Percentiles rank a stretch among this genome's conserved stretches.
These are phyloP conservation scores for Symbiodinium natans DNA, from an alignment of 73 alveolate species.

Conservation along the genomic window DNA sequence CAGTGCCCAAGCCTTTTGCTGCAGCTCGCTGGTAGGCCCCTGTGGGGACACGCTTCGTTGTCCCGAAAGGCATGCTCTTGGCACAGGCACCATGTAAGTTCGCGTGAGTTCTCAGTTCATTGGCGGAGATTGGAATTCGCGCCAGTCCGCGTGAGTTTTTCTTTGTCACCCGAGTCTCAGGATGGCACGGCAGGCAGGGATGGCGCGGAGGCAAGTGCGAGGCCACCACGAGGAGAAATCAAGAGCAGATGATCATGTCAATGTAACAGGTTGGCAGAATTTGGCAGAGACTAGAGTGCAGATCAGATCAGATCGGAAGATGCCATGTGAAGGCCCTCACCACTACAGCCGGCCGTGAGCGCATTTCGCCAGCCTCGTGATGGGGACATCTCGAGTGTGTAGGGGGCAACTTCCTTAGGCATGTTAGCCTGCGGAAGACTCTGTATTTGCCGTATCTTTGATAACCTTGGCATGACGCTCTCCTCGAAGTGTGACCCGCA, in stretches of 20 bases:
- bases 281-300: no score
- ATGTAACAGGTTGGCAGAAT: no score
- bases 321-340: conserved; percentile 7
- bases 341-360: not conserved
- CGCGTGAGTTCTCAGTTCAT: no score
- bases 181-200: not conserved
- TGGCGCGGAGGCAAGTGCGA: conserved; percentile 1
- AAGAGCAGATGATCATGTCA: no score
- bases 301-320: no score
- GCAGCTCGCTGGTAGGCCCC: not conserved
- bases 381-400: not conserved
- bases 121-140: no score
- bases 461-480: no score
- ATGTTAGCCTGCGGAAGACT: not conserved
- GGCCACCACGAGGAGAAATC: no score
- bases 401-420: not conserved
- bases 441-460: no score
- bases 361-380: conserved; percentile 18
- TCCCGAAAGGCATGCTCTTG: not conserved
- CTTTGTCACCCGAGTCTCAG: no score
- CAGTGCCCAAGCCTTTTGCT: no score
- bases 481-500: not conserved
- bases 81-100: not conserved
- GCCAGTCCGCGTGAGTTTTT: no score
- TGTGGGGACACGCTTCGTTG: not conserved